Conservation (phyloP, 2,329 filamentous ascomycete genomes). For the Neoascochyta sp. region DNA sequence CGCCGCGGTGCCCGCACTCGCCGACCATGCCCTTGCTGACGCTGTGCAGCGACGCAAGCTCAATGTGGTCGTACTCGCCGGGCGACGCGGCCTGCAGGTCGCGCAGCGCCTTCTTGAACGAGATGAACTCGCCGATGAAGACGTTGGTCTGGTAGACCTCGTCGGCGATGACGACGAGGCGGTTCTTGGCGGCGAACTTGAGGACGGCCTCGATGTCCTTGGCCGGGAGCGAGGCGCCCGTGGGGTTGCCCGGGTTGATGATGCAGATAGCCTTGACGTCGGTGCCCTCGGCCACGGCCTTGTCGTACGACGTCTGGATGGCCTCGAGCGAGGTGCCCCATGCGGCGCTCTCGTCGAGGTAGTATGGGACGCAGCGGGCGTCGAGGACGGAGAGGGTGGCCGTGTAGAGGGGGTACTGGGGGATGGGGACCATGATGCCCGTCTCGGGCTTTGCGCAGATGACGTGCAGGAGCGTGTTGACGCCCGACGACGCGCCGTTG, state of each 20-base stretch:
- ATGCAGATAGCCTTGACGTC: slow-evolving; percentile 92
- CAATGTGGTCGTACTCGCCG: slow-evolving; percentile 76
- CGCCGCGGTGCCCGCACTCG: slow-evolving; percentile 95
- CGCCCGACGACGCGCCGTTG: slow-evolving; percentile 85
- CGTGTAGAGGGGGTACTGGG: slow-evolving; percentile 97
- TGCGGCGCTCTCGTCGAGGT: slow-evolving; percentile 77
- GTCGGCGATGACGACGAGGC: slow-evolving; percentile 86
- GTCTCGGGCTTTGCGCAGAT: slow-evolving; percentile 74
- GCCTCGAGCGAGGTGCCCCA: slow-evolving; percentile 86
- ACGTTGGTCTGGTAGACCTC: slow-evolving; percentile 99
- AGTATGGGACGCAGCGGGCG: slow-evolving; percentile 86
- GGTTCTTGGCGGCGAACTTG: slow-evolving; percentile 78
- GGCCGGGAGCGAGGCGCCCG: slow-evolving; percentile 77
- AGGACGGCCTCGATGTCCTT: slow-evolving; percentile 81
- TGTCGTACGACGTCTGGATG: slow-evolving; percentile 69
- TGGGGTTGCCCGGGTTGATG: slow-evolving; percentile 98
- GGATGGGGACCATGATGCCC: slow-evolving; percentile 89
- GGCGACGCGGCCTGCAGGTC: slow-evolving; percentile 66
- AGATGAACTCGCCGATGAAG: slow-evolving; percentile 89
- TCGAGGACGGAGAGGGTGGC: slow-evolving; percentile 83
- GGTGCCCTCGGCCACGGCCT: slow-evolving; percentile 71
- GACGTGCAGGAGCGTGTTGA: slow-evolving; percentile 87
- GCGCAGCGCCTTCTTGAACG: slow-evolving; percentile 87
- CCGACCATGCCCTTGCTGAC: slow-evolving; percentile 98
- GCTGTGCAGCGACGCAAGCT: slow-evolving; percentile 89